These are phyloP conservation scores for Suillus luteus DNA, from an alignment of 768 basidiomycete genomes.

Conservation along the genomic window DNA sequence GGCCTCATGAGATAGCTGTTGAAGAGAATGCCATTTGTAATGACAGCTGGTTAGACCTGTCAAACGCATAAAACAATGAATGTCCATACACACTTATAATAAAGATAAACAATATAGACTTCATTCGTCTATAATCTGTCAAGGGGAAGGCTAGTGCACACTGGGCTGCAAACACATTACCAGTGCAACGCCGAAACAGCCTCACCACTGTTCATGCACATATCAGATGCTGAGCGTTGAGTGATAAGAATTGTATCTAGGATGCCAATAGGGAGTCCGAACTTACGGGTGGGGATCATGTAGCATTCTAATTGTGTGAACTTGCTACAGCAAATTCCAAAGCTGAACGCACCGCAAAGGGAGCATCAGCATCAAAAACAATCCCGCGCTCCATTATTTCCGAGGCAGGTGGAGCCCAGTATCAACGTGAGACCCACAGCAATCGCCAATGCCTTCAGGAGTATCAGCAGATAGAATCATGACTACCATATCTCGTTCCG, in stretches of 20 bases:
- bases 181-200: not conserved
- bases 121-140: not conserved
- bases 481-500: slow-evolving; percentile 93
- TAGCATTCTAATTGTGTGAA: too few relatives aligned
- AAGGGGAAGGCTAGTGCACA: not conserved
- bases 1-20: not conserved
- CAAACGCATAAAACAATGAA: not conserved
- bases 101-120: not conserved
- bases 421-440: slow-evolving; percentile 82
- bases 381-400: slow-evolving; percentile 66
- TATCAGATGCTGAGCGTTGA: slow-evolving; percentile 43
- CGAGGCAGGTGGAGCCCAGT: slow-evolving; percentile 68
- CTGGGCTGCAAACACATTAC: not conserved
- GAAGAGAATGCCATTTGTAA: not conserved
- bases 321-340: slow-evolving; percentile 48
- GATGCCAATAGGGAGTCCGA: not conserved
- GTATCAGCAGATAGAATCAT: slow-evolving; percentile 94
- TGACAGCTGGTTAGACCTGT: not conserved
- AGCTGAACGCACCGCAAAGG: slow-evolving; percentile 70
- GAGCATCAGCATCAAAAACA: slow-evolving; percentile 60
- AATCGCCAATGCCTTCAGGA: slow-evolving; percentile 63
- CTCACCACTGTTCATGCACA: slow-evolving; percentile 21
- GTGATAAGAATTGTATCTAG: slow-evolving; percentile 51
- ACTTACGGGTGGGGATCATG: slow-evolving; percentile 6
- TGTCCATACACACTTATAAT: not conserved